These are phyloP conservation scores for Guadua angustifolia DNA, from an alignment of 176 grass and related monocot genomes.

Conservation along the genomic window DNA sequence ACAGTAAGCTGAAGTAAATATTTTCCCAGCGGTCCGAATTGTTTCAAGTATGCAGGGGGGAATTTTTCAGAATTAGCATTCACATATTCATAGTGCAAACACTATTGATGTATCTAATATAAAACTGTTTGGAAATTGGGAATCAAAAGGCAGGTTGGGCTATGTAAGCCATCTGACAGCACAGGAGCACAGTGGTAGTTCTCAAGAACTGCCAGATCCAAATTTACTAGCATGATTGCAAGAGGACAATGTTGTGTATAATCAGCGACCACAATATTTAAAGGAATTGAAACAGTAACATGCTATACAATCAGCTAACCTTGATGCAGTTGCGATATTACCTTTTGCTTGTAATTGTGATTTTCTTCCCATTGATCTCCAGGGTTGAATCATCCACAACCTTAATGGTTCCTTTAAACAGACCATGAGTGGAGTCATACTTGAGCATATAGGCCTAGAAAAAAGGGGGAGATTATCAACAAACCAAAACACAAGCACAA, in stretches of 20 bases:
- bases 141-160: not conserved
- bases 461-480: slow-evolving; percentile 32
- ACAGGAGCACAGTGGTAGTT: not conserved
- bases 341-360: slow-evolving; percentile 90
- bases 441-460: slow-evolving; percentile 97
- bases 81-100: not conserved
- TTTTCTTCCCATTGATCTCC: slow-evolving; percentile 92
- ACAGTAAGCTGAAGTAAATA: not conserved
- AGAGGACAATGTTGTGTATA: not conserved
- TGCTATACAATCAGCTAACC: slow-evolving; percentile 17
- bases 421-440: slow-evolving; percentile 93
- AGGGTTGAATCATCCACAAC: slow-evolving; percentile 78
- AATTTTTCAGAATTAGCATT: not conserved
- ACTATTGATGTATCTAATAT: not conserved
- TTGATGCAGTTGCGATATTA: slow-evolving; percentile 38
- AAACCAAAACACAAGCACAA: slow-evolving; percentile 4
- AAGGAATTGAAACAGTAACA: not conserved
- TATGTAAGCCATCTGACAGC: not conserved
- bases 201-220: not conserved
- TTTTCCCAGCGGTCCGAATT: not conserved
- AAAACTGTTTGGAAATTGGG: not conserved
- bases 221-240: slow-evolving; percentile 27
- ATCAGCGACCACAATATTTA: not conserved
- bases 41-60: not conserved
- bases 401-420: slow-evolving; percentile 79